Percentiles rank a stretch among this genome's conserved stretches.
These are phyloP conservation scores for Blumeriella jaapii DNA, from an alignment of 2,329 filamentous ascomycete genomes.

Conservation along the genomic window DNA sequence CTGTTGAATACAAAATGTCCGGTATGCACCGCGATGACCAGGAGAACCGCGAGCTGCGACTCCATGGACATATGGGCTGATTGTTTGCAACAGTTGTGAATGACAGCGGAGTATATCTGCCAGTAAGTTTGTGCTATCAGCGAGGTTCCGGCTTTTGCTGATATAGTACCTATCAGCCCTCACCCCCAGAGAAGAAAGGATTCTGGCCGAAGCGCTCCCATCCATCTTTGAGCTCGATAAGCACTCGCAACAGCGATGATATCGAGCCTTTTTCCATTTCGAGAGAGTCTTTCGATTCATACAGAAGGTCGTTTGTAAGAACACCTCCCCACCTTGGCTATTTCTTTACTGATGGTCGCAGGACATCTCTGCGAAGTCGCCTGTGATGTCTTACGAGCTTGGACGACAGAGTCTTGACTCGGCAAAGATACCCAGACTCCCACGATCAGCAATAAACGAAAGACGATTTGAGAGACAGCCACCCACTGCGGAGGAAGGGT, in stretches of 20 bases:
- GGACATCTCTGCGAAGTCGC: constrained; percentile 86
- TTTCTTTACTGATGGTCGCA: constrained; percentile 29
- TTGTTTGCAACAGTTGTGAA: constrained; percentile 61
- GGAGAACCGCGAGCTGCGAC: not conserved
- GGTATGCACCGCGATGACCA: constrained; percentile 40
- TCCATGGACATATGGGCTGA: constrained; percentile 4
- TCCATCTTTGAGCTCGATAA: constrained; percentile 40
- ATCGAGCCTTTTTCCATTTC: constrained; percentile 94
- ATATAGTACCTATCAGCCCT: constrained; percentile 47
- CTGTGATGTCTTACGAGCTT: constrained; percentile 49
- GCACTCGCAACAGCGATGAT: constrained; percentile 54
- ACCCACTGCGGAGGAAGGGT: constrained; percentile 64
- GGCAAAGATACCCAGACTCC: constrained; percentile 48
- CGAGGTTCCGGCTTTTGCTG: constrained; percentile 19
- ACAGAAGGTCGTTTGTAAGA: constrained; percentile 86
- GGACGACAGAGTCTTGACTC: constrained; percentile 75
- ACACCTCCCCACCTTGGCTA: not conserved
- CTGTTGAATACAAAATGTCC: constrained; percentile 68
- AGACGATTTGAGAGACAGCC: constrained; percentile 46
- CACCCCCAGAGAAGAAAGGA: constrained; percentile 71
- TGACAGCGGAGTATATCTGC: constrained; percentile 88
- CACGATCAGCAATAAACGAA: constrained; percentile 48
- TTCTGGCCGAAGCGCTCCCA: constrained; percentile 55
- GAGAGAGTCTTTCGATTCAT: constrained; percentile 93
- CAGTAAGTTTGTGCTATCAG: constrained; percentile 43